Evolutionary conservation across 1,139 yeast species (phyloP), one percentile per base, ranked within the genome.

Genomic region (Diutina siamensis): DNA sequence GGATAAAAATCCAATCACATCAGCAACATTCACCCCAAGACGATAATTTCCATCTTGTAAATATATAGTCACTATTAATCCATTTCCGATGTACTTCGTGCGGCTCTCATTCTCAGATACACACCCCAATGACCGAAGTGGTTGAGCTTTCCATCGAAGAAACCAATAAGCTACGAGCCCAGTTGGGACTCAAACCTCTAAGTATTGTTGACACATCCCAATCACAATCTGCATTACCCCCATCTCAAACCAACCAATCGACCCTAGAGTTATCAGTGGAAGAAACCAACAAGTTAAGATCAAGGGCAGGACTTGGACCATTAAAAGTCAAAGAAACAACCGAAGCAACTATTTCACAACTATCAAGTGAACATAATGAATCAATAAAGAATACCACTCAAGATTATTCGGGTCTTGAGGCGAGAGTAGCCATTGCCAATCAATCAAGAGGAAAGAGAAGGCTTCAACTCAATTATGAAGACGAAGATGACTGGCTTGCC

Each of bases 101-200:
- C 28, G 28, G 28, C 28, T 25, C 28, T 25, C 28, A 25, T 7
- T 25, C 28, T 25, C 28, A 25, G 5, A 10, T 7, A 10, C 5
- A 7, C 5, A 25, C 10, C 28, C 5, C 9, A 8, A 35, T 35
- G 40, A 27, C 47, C 50, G 48, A 38, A 25, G 50, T 44, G 31
- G 51, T 51, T 12, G 59, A 54, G 49, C 60, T 74, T 9, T 69
- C 78, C 0, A 48, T 74, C 4, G 76, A 71, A 48, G 82, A 77
- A 52, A 77, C 82, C 0, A 77, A 77, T 54, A 65, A 59, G 50
- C 61, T 77, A 3, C 62, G 84, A 41, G 49, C 59, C 5, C 65
- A 74, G 32, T 50, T 76, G 18, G 83, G 83, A 0, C 58, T 77
- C 31, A 65, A 66, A 36, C 74, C 73, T 2, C 71, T 76, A 12